Conservation (phyloP, 306 rosid species). For the Chamaecrista fasciculata region DNA sequence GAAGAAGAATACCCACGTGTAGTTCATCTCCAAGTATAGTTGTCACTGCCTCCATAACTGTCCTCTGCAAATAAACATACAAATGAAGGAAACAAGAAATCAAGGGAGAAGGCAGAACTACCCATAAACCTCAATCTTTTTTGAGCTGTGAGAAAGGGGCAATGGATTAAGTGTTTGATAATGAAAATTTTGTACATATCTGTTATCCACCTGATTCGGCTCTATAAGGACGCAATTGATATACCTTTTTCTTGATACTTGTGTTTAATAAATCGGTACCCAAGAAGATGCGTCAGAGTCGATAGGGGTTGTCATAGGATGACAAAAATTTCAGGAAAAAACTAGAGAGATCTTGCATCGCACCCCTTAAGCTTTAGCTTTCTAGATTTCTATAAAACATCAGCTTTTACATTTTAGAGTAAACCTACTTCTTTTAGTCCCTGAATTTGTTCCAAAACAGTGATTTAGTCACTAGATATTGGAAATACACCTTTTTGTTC, state of each 20-base stretch:
- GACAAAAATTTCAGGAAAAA: too few species aligned
- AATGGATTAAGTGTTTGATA: not conserved
- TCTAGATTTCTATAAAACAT: not conserved
- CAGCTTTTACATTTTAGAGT: too few species aligned
- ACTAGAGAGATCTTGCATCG: too few species aligned
- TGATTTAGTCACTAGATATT: too few species aligned
- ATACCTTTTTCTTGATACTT: not conserved
- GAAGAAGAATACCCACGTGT: slow-evolving; percentile 71
- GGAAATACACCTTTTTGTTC: too few species aligned
- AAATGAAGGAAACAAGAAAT: slow-evolving; percentile 7
- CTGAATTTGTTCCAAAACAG: too few species aligned
- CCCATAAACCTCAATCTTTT: not conserved
- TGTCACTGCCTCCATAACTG: slow-evolving; percentile 69
- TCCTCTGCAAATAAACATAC: slow-evolving; percentile 36
- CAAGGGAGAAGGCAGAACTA: not conserved
- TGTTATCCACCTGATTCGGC: not conserved
- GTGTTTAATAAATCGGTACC: not conserved
- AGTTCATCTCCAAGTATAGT: slow-evolving; percentile 68
- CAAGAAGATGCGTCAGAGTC: too few species aligned
- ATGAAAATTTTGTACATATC: not conserved
- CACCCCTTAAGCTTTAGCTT: not conserved
- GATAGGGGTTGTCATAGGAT: not conserved
- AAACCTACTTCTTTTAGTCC: too few species aligned
- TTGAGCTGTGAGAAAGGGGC: not conserved
- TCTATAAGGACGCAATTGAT: not conserved